These are phyloP conservation scores for Starmerella floricola DNA, from an alignment of 805 yeast species.

Conservation along the genomic window DNA sequence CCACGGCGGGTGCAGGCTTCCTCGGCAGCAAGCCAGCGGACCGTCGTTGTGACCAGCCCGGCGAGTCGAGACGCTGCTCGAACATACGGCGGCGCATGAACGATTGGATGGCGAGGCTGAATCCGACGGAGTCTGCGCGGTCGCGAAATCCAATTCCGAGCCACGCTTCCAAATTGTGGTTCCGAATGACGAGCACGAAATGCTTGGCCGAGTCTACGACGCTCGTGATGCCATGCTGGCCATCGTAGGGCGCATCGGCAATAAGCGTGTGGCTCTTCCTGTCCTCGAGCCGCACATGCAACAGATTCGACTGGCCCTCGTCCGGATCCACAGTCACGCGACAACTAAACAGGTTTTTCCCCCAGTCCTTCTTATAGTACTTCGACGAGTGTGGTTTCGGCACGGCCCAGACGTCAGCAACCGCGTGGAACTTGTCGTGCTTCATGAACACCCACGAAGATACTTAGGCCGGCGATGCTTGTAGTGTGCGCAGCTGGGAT, in stretches of 20 bases:
- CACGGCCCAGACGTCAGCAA: constrained; percentile 16
- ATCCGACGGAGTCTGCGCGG: constrained; percentile 29
- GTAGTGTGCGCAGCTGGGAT: too few relatives aligned
- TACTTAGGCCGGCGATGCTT: too few relatives aligned
- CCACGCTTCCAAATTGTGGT: constrained; percentile 28
- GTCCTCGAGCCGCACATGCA: constrained; percentile 27
- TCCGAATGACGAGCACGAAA: constrained; percentile 31
- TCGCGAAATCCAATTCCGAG: constrained; percentile 35
- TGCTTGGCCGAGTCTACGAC: constrained; percentile 29
- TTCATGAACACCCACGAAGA: not conserved
- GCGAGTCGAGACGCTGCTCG: constrained; percentile 11
- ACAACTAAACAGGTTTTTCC: constrained; percentile 13
- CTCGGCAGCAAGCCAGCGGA: constrained; percentile 4
- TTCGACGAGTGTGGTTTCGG: constrained; percentile 12
- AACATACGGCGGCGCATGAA: constrained; percentile 21
- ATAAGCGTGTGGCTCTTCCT: constrained; percentile 26
- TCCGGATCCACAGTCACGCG: constrained; percentile 15
- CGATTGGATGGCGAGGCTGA: constrained; percentile 31
- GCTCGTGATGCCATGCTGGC: constrained; percentile 26
- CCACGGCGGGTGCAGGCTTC: too few relatives aligned
- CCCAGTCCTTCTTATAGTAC: constrained; percentile 14
- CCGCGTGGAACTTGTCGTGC: constrained; percentile 9
- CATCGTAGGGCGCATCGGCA: constrained; percentile 30
- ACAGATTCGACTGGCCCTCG: constrained; percentile 11
- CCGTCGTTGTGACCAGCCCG: constrained; percentile 9